A percentile compares a stretch with the other conserved stretches of the same genome.
phyloP scores from a whole-genome alignment of 176 grass and related monocot species.

The Poa pratensis region DNA sequence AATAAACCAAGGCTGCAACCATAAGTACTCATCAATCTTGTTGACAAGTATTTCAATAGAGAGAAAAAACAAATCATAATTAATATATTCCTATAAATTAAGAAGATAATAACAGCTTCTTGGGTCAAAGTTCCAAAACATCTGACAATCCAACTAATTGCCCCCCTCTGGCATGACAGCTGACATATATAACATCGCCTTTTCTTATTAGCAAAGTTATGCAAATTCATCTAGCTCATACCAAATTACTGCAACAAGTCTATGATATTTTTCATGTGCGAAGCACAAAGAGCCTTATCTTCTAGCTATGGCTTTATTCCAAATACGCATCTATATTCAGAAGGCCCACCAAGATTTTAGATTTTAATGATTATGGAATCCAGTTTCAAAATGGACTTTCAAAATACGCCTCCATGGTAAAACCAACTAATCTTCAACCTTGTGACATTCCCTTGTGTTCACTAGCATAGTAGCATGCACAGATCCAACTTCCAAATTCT shows the following conservation, averaged over 20 bases:
- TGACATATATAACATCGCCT: conserved; percentile 24
- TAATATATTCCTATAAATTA: conserved; percentile 32
- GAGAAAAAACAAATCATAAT: conserved; percentile 29
- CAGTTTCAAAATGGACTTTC: background rate
- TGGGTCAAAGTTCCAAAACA: conserved; percentile 35
- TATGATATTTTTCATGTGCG: background rate
- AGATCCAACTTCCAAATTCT: conserved; percentile 41
- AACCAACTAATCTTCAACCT: conserved; percentile 25
- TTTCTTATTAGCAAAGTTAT: conserved; percentile 35
- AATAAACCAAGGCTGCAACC: conserved; percentile 14
- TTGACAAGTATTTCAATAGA: conserved; percentile 9
- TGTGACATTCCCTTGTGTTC: conserved; percentile 1
- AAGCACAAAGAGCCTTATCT: background rate
- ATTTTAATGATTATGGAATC: conserved; percentile 18
- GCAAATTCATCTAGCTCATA: conserved; percentile 28
- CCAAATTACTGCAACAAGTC: background rate
- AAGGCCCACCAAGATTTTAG: background rate
- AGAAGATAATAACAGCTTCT: conserved; percentile 5
- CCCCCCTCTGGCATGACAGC: conserved; percentile 20
- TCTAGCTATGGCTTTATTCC: background rate
- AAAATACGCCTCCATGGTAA: background rate
- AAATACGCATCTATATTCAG: background rate
- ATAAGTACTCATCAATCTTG: background rate
- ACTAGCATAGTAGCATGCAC: background rate
- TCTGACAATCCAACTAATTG: conserved; percentile 34